Evolutionary conservation across 768 basidiomycete species (phyloP).

Genomic region (Xerocomellus amylosporus): DNA sequence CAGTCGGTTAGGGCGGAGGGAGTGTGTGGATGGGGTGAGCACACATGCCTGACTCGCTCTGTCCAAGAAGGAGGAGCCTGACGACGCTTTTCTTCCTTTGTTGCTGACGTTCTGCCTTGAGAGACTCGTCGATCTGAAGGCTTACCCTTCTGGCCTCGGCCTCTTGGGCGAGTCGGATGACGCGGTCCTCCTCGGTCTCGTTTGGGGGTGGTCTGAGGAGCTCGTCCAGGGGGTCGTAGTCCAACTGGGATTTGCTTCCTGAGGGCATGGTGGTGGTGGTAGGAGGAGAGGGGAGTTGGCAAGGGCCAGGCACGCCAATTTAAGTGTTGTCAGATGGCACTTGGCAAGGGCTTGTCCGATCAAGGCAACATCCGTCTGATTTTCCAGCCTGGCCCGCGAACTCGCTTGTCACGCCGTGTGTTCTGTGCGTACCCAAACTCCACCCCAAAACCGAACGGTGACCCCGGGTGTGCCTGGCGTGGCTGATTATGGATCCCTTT

Average conservation of each 20-base stretch:
- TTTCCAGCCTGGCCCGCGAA: too few relatives aligned
- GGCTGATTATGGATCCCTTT: slow-evolving; percentile 1
- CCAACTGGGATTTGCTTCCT: slow-evolving; percentile 12
- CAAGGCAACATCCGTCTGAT: too few relatives aligned
- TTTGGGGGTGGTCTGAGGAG: slow-evolving; percentile 62
- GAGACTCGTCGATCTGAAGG: slow-evolving; percentile 68
- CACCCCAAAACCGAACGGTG: slow-evolving; percentile 4
- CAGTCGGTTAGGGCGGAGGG: neutral
- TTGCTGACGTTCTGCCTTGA: slow-evolving; percentile 62
- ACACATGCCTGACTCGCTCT: slow-evolving; percentile 74
- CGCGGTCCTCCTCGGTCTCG: slow-evolving; percentile 60
- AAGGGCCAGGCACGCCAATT: slow-evolving; percentile 25
- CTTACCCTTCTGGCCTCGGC: slow-evolving; percentile 65
- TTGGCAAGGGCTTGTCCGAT: too few relatives aligned
- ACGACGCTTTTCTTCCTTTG: slow-evolving; percentile 64
- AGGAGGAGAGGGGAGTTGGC: neutral
- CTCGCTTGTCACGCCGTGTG: too few relatives aligned
- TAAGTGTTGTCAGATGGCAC: slow-evolving; percentile 3
- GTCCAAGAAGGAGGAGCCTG: slow-evolving; percentile 70
- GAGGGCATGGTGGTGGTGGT: slow-evolving; percentile 24
- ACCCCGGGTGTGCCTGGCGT: slow-evolving; percentile 7
- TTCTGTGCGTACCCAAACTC: slow-evolving; percentile 2
- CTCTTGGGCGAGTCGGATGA: slow-evolving; percentile 54
- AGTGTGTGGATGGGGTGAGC: neutral
- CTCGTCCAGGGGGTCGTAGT: slow-evolving; percentile 62